Evolutionary conservation across 2,329 filamentous ascomycete species (phyloP).

Genomic region (Fusarium sp.): DNA sequence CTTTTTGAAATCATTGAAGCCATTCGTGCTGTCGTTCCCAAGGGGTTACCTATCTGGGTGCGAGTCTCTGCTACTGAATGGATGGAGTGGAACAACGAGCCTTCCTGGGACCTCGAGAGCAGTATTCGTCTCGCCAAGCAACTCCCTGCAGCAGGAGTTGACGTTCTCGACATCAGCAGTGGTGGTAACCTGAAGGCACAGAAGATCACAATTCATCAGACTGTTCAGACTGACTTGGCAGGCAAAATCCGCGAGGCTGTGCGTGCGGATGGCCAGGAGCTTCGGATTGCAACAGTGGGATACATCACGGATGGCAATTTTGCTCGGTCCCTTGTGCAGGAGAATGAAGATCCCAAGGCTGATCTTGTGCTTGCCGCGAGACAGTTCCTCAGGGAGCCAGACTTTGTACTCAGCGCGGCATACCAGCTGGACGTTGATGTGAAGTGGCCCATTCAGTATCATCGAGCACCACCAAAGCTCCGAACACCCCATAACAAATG

Average conservation of each 20-base stretch:
- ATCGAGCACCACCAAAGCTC: slow-evolving; percentile 37
- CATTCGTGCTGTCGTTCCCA: slow-evolving; percentile 65
- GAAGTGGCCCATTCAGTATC: slow-evolving; percentile 77
- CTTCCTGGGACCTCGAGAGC: slow-evolving; percentile 77
- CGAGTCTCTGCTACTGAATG: slow-evolving; percentile 74
- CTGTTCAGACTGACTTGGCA: slow-evolving; percentile 82
- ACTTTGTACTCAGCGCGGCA: slow-evolving; percentile 80
- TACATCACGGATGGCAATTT: slow-evolving; percentile 76
- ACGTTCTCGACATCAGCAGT: slow-evolving; percentile 85
- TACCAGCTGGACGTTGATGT: slow-evolving; percentile 78
- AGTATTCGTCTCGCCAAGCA: slow-evolving; percentile 58
- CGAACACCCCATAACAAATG: slow-evolving; percentile 7
- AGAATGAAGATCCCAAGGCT: slow-evolving; percentile 59
- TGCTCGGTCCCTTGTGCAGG: slow-evolving; percentile 71
- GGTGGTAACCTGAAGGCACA: slow-evolving; percentile 77
- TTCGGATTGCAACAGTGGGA: slow-evolving; percentile 82
- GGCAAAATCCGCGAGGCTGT: slow-evolving; percentile 77
- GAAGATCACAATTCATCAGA: slow-evolving; percentile 70
- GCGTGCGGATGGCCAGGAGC: slow-evolving; percentile 58
- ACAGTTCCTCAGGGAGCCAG: slow-evolving; percentile 85
- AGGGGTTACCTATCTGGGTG: slow-evolving; percentile 67
- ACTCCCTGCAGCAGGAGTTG: slow-evolving; percentile 80
- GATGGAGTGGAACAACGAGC: slow-evolving; percentile 63
- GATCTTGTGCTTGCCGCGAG: slow-evolving; percentile 82
- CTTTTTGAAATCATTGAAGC: slow-evolving; percentile 67